Percentiles rank a stretch among this genome's conserved stretches.
These are phyloP conservation scores for Cucumis hystrix DNA, from an alignment of 306 rosid genomes.

Conservation along the genomic window DNA sequence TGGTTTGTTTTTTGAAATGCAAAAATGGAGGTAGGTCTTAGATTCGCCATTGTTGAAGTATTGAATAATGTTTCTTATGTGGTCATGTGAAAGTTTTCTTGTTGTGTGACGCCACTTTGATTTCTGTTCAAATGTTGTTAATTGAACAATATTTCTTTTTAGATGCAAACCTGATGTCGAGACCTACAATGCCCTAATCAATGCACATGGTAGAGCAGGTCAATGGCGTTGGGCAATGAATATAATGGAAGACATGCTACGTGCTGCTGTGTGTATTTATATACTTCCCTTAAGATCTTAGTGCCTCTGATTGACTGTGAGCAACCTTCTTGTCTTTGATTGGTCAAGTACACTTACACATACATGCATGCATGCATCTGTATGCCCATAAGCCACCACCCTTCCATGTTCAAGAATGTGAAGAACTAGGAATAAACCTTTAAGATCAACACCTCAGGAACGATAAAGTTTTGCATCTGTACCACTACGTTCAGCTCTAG, in stretches of 20 bases:
- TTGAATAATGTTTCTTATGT: neutral
- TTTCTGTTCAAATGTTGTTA: neutral
- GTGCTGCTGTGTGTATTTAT: conserved; percentile 94
- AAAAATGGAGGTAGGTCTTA: conserved; percentile 57
- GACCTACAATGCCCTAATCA: conserved; percentile 74
- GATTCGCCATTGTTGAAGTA: neutral
- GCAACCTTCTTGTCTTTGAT: conserved; percentile 19
- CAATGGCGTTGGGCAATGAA: conserved; percentile 98
- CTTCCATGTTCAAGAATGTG: neutral
- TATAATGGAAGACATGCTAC: conserved; percentile 93
- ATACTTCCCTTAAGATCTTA: conserved; percentile 47
- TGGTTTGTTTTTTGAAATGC: conserved; percentile 95
- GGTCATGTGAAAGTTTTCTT: neutral
- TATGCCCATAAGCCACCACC: neutral
- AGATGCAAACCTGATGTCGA: conserved; percentile 97
- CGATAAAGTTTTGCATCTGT: neutral
- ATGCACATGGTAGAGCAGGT: conserved; percentile 86
- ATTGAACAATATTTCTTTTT: conserved; percentile 1
- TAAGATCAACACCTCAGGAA: neutral
- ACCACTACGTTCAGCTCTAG: neutral
- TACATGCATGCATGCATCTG: neutral
- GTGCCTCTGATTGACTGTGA: conserved; percentile 36
- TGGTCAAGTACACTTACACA: neutral
- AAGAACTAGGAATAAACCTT: neutral
- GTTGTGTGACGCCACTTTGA: neutral